Percentiles rank a stretch among this genome's conserved stretches.
These are phyloP conservation scores for Boletus semigastroideus DNA, from an alignment of 1,284 basidiomycete species.

Conservation along the genomic window DNA sequence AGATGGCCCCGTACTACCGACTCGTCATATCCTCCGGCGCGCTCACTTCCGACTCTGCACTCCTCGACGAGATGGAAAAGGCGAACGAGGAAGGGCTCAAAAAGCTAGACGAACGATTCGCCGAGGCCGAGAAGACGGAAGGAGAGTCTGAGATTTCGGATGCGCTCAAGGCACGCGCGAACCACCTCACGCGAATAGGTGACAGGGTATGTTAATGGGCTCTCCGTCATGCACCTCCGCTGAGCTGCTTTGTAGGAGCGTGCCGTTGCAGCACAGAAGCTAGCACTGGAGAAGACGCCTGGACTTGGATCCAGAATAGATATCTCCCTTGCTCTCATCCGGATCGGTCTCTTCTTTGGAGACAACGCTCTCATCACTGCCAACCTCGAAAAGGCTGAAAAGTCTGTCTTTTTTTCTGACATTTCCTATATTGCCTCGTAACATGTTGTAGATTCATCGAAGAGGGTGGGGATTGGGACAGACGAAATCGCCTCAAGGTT, in stretches of 20 bases:
- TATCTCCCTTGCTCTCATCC: slow-evolving; percentile 84
- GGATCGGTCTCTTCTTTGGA: slow-evolving; percentile 90
- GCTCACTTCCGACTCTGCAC: slow-evolving; percentile 51
- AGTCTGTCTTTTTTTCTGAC: slow-evolving; percentile 47
- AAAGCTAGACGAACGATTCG: slow-evolving; percentile 76
- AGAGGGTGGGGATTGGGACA: slow-evolving; percentile 97
- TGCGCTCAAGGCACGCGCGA: slow-evolving; percentile 78
- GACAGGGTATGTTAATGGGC: slow-evolving; percentile 66
- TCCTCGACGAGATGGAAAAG: slow-evolving; percentile 72
- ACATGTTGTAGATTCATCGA: slow-evolving; percentile 72
- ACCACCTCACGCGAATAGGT: slow-evolving; percentile 87
- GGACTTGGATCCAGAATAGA: slow-evolving; percentile 93
- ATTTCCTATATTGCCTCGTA: neutral
- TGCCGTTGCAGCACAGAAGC: slow-evolving; percentile 77
- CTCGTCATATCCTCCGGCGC: slow-evolving; percentile 50
- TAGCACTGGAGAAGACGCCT: slow-evolving; percentile 85
- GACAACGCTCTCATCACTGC: slow-evolving; percentile 75
- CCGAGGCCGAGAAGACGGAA: slow-evolving; percentile 87
- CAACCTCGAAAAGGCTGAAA: slow-evolving; percentile 81
- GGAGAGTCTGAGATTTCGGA: slow-evolving; percentile 95
- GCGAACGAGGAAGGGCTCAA: slow-evolving; percentile 78
- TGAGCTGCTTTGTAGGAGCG: slow-evolving; percentile 38
- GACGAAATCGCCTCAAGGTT: slow-evolving; percentile 94
- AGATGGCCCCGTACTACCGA: slow-evolving; percentile 84
- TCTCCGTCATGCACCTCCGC: neutral